These are phyloP conservation scores for Zalerion maritima DNA, from an alignment of 495 filamentous ascomycete species.

Conservation along the genomic window DNA sequence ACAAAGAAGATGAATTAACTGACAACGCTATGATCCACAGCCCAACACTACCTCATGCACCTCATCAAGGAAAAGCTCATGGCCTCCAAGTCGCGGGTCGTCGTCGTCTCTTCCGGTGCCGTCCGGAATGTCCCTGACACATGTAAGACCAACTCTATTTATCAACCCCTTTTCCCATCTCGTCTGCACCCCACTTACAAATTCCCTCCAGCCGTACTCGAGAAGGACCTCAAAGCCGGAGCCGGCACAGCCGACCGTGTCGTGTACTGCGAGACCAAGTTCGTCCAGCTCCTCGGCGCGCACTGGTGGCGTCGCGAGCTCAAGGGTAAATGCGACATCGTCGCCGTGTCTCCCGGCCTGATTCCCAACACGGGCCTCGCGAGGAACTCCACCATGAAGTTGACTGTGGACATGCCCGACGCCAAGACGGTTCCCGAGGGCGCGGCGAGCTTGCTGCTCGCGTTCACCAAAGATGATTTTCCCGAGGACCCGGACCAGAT, in stretches of 20 bases:
- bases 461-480: constrained; percentile 26
- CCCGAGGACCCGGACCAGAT: constrained; percentile 31
- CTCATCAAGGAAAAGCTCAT: constrained; percentile 24
- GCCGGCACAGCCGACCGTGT: constrained; percentile 9
- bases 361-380: constrained; percentile 22
- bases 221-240: constrained; percentile 16
- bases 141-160: constrained; percentile 8
- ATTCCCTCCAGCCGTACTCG: constrained; percentile 10
- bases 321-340: constrained; percentile 17
- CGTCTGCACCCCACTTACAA: constrained; percentile 2
- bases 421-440: constrained; percentile 25
- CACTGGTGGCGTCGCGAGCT: constrained; percentile 37
- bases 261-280: constrained; percentile 25
- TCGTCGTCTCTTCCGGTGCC: constrained; percentile 28
- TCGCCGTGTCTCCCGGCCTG: constrained; percentile 31
- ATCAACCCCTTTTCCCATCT: not conserved
- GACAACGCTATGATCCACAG: constrained; percentile 6
- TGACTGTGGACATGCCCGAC: constrained; percentile 15
- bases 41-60: constrained; percentile 31
- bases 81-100: constrained; percentile 19
- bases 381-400: constrained; percentile 6
- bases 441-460: constrained; percentile 22
- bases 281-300: constrained; percentile 26
- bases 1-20: too few relatives aligned
- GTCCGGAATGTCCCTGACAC: constrained; percentile 18